These are phyloP conservation scores for Fallopia convolvulus DNA, from an alignment of 148 eudicot species.

Conservation along the genomic window DNA sequence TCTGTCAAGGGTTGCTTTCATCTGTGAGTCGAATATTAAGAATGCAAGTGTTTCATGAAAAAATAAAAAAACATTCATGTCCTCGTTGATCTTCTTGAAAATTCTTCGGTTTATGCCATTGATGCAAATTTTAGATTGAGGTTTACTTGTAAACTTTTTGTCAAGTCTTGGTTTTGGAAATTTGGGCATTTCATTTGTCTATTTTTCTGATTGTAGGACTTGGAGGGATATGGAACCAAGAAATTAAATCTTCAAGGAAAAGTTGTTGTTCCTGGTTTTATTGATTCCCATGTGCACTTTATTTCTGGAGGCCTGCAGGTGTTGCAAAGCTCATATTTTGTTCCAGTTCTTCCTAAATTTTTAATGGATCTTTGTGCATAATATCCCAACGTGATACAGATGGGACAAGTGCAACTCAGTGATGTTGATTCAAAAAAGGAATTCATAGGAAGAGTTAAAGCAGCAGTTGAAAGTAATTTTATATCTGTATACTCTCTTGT, in stretches of 20 bases:
- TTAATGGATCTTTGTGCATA: not conserved
- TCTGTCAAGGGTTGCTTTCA: not conserved
- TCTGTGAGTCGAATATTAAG: not conserved
- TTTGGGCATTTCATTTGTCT: not conserved
- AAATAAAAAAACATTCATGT: not conserved
- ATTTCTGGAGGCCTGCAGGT: conserved; percentile 90
- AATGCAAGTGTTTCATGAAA: not conserved
- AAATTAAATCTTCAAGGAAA: conserved; percentile 60
- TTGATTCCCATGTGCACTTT: conserved; percentile 93
- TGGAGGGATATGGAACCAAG: conserved; percentile 42
- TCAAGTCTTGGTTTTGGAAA: not conserved
- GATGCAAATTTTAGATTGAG: not conserved
- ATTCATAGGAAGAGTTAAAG: conserved; percentile 54
- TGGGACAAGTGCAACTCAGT: conserved; percentile 62
- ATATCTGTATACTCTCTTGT: not conserved
- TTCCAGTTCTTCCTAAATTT: not conserved
- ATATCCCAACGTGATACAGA: conserved; percentile 35
- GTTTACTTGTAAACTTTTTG: not conserved
- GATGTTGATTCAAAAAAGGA: conserved; percentile 48
- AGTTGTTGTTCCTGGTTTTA: conserved; percentile 86
- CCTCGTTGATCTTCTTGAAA: not conserved
- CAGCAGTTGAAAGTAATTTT: conserved; percentile 55
- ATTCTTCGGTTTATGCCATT: not conserved
- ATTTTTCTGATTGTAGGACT: conserved; percentile 39
- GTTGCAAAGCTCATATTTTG: not conserved